phyloP scores from a whole-genome alignment of 2,329 filamentous ascomycete genomes.

The Lasiodiplodia sp. region DNA sequence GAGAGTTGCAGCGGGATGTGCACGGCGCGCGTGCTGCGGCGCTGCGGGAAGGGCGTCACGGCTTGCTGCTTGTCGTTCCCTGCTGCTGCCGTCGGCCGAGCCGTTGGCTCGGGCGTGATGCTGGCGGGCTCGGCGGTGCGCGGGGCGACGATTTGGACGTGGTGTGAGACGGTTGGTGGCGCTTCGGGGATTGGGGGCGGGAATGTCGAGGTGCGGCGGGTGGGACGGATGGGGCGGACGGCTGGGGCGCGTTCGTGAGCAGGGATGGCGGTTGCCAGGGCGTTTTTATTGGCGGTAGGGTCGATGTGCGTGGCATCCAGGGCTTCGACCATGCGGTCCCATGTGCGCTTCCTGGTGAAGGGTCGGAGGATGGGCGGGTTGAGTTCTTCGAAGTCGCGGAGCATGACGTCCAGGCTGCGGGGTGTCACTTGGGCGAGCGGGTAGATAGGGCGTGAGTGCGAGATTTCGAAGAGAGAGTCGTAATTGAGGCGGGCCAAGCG shows the following conservation, averaged over 20 bases:
- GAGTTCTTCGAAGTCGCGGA: conserved; percentile 14
- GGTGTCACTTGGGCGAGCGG: conserved; percentile 14
- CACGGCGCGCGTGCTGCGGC: not conserved
- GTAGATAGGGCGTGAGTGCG: conserved; percentile 14
- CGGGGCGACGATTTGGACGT: conserved; percentile 1
- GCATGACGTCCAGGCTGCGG: conserved; percentile 1
- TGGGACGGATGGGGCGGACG: not conserved
- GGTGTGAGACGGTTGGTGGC: conserved; percentile 10
- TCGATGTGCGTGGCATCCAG: conserved; percentile 1
- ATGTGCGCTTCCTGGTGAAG: conserved; percentile 15
- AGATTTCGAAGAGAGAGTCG: conserved; percentile 9
- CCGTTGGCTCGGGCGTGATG: not conserved
- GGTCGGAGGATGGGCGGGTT: conserved; percentile 3
- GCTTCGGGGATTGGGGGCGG: conserved; percentile 33
- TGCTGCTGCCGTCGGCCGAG: not conserved
- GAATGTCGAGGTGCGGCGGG: conserved; percentile 22
- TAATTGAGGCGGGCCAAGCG: conserved; percentile 14
- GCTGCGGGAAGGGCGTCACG: not conserved
- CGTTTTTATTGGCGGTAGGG: not conserved
- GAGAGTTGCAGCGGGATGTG: not conserved
- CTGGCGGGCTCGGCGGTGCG: not conserved
- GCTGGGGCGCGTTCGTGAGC: not conserved
- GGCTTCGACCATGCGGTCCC: conserved; percentile 10
- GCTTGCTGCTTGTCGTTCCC: not conserved
- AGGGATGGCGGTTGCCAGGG: not conserved